A percentile compares a stretch with the other conserved stretches of the same genome.
These are phyloP conservation scores for Hypoxylon sp. DNA, from an alignment of 2,329 filamentous ascomycete genomes.

Conservation along the genomic window DNA sequence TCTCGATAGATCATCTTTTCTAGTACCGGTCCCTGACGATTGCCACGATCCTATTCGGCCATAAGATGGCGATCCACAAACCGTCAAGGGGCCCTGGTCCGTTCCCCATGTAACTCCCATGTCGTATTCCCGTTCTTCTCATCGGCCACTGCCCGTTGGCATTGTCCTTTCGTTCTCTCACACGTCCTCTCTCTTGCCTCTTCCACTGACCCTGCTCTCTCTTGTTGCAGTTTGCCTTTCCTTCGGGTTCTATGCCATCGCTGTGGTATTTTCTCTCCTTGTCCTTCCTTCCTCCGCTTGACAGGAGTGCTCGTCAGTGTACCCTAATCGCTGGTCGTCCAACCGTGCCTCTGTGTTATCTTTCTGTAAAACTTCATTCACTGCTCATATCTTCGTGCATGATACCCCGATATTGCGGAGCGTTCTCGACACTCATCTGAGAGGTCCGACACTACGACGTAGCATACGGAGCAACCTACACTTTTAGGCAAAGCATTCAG, in stretches of 20 bases:
- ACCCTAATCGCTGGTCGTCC: constrained; percentile 27
- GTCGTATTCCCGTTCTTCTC: constrained; percentile 32
- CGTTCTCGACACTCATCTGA: constrained; percentile 20
- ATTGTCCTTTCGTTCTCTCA: constrained; percentile 25
- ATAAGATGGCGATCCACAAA: constrained; percentile 24
- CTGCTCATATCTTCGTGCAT: constrained; percentile 12
- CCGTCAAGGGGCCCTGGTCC: constrained; percentile 20
- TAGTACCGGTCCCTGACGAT: constrained; percentile 27
- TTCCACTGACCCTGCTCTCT: constrained; percentile 20
- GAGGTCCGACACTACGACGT: constrained; percentile 26
- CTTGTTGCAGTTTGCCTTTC: constrained; percentile 32
- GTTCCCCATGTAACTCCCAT: constrained; percentile 31
- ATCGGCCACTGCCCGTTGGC: constrained; percentile 3
- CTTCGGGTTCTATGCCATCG: constrained; percentile 24
- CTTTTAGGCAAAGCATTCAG: constrained; percentile 36
- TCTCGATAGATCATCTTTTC: constrained; percentile 17
- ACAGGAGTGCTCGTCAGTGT: constrained; percentile 24
- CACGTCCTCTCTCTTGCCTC: constrained; percentile 17
- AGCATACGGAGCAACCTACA: constrained; percentile 25
- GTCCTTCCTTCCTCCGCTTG: constrained; percentile 25
- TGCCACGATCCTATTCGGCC: constrained; percentile 27
- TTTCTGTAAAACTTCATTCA: constrained; percentile 19
- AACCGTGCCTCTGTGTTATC: constrained; percentile 11
- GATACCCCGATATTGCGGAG: constrained; percentile 23
- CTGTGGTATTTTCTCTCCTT: constrained; percentile 28